Percentiles rank a stretch among this genome's conserved stretches.
These are phyloP conservation scores for Didymella exigua DNA, from an alignment of 2,329 filamentous ascomycete genomes.

Conservation along the genomic window DNA sequence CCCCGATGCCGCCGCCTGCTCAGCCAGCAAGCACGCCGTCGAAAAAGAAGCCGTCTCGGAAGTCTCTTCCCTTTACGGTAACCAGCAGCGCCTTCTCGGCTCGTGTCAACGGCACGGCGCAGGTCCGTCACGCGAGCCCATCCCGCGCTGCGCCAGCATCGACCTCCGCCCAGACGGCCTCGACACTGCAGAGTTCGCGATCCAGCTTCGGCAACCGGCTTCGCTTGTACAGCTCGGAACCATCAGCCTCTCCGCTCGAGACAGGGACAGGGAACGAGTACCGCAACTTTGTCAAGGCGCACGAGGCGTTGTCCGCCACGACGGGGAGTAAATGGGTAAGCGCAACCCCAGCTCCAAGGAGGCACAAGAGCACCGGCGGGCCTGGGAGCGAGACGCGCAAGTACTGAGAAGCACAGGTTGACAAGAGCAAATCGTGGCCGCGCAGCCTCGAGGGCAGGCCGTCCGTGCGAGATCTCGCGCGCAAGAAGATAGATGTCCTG, in stretches of 20 bases:
- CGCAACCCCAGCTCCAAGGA: constrained; percentile 1
- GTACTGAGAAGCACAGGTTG: constrained; percentile 26
- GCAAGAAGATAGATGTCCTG: constrained; percentile 24
- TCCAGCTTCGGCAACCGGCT: background rate
- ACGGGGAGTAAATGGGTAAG: constrained; percentile 34
- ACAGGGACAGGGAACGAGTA: constrained; percentile 14
- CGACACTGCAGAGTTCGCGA: background rate
- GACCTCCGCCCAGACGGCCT: background rate
- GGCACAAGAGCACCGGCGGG: background rate
- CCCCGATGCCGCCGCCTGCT: constrained; percentile 5
- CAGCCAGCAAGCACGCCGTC: background rate
- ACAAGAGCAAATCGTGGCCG: constrained; percentile 22
- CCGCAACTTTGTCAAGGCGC: constrained; percentile 26
- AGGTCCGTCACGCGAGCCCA: constrained; percentile 18
- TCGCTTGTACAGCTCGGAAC: background rate
- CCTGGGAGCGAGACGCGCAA: background rate
- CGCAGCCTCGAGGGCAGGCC: constrained; percentile 21
- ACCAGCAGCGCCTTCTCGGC: background rate
- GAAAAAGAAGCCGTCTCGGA: constrained; percentile 3
- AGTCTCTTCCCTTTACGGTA: constrained; percentile 4
- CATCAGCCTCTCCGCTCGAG: background rate
- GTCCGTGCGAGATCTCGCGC: constrained; percentile 19
- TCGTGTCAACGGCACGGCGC: background rate
- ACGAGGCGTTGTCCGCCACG: constrained; percentile 20
- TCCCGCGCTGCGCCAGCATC: background rate